These are phyloP conservation scores for Termitomyces bulborhizus DNA, from an alignment of 768 basidiomycete species.

Conservation along the genomic window DNA sequence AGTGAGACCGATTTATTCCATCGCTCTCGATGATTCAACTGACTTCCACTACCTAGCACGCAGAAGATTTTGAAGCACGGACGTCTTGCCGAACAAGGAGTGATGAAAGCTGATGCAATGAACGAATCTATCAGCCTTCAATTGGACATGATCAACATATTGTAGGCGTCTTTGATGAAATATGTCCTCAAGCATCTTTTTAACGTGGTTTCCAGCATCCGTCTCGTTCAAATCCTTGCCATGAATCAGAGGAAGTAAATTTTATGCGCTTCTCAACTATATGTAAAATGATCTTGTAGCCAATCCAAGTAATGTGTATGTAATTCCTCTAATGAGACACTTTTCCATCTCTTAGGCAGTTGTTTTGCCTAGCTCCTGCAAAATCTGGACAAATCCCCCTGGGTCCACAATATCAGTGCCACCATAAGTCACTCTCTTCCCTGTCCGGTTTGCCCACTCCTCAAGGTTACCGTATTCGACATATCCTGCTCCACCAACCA, in stretches of 20 bases:
- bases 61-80: constrained; percentile 81
- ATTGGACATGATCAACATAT: constrained; percentile 84
- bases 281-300: constrained; percentile 1
- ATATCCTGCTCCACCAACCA: constrained; percentile 95
- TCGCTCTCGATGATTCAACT: not conserved
- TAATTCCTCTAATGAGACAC: not conserved
- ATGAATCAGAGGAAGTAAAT: constrained; percentile 51
- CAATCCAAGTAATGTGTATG: constrained; percentile 8
- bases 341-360: constrained; percentile 4
- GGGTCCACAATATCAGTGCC: constrained; percentile 95
- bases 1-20: constrained; percentile 39
- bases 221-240: constrained; percentile 72
- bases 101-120: constrained; percentile 65
- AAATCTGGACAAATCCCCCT: constrained; percentile 67
- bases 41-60: constrained; percentile 40
- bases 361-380: constrained; percentile 59
- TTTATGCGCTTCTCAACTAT: not conserved
- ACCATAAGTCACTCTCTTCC: constrained; percentile 88
- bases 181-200: not conserved
- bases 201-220: constrained; percentile 43
- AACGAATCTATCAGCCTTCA: constrained; percentile 74
- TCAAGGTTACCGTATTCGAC: constrained; percentile 96
- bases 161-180: constrained; percentile 27
- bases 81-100: constrained; percentile 63
- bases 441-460: constrained; percentile 84